phyloP scores from a whole-genome alignment of 2,329 filamentous ascomycete species.

The Hymenoscyphus infarciens region DNA sequence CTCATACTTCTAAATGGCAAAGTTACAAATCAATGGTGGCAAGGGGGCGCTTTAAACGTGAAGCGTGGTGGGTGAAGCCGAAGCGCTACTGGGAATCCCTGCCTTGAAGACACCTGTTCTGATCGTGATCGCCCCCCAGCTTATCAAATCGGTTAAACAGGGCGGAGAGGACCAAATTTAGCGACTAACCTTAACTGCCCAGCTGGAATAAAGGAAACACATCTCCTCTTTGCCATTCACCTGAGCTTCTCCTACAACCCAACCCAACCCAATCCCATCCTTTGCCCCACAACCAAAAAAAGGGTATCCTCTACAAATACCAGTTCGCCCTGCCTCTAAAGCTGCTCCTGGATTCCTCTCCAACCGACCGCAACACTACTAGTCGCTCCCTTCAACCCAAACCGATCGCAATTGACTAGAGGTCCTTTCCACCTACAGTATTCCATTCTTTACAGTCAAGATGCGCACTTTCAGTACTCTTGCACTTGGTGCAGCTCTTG shows the following conservation, averaged over 20 bases:
- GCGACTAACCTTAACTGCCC: background rate
- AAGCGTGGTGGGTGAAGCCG: too few species aligned
- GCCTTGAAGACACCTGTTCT: constrained; percentile 21
- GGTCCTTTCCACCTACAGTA: constrained; percentile 12
- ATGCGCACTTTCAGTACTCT: constrained; percentile 35
- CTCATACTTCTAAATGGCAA: background rate
- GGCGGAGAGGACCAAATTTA: background rate
- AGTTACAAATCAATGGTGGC: constrained; percentile 1
- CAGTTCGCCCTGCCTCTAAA: constrained; percentile 1
- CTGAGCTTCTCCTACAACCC: background rate
- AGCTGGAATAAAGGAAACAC: constrained; percentile 26
- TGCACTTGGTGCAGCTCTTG: constrained; percentile 35
- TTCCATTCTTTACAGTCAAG: constrained; percentile 15
- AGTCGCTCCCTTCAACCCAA: constrained; percentile 4
- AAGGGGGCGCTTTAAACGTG: background rate
- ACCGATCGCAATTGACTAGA: constrained; percentile 14
- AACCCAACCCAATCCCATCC: constrained; percentile 10
- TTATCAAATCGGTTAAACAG: constrained; percentile 12
- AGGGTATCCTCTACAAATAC: constrained; percentile 12
- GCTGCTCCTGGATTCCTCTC: constrained; percentile 9
- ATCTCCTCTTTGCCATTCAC: constrained; percentile 22
- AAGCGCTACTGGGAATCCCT: background rate
- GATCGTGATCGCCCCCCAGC: constrained; percentile 7
- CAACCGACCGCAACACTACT: constrained; percentile 10
- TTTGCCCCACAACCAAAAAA: constrained; percentile 4